These are phyloP conservation scores for Eucalyptus curtisii DNA, from an alignment of 345 rosid species.

Conservation along the genomic window DNA sequence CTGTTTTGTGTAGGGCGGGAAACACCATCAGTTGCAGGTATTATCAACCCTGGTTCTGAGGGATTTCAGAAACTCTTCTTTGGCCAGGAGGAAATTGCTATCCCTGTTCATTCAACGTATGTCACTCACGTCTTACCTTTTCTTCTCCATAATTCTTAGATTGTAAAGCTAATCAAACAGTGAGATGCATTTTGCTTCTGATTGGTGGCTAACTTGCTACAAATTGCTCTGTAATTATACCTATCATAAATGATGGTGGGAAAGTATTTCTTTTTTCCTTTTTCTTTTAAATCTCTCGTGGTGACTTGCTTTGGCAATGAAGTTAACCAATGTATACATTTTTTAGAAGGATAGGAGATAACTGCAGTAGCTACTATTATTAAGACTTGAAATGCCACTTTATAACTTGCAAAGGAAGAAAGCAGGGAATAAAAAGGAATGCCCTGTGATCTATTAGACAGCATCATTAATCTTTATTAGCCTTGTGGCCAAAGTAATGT, in stretches of 20 bases:
- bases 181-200: neutral
- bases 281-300: neutral
- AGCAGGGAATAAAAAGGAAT: neutral
- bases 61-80: constrained; percentile 97
- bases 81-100: constrained; percentile 99
- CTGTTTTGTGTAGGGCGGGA: constrained; percentile 52
- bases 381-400: neutral
- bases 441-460: neutral
- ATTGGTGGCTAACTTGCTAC: neutral
- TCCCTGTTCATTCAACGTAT: constrained; percentile 91
- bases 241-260: neutral
- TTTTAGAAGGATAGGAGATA: neutral
- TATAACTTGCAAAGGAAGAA: neutral
- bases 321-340: neutral
- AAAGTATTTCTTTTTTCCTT: neutral
- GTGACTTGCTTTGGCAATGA: neutral
- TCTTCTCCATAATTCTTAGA: neutral
- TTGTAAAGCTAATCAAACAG: neutral
- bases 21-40: constrained; percentile 96
- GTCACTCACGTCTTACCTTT: neutral
- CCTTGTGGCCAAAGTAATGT: neutral
- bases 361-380: neutral
- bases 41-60: constrained; percentile 87
- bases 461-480: neutral
- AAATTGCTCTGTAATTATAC: neutral